Percentiles rank a stretch among this genome's conserved stretches.
These are phyloP conservation scores for Eutrema japonicum DNA, from an alignment of 345 rosid species.

Conservation along the genomic window DNA sequence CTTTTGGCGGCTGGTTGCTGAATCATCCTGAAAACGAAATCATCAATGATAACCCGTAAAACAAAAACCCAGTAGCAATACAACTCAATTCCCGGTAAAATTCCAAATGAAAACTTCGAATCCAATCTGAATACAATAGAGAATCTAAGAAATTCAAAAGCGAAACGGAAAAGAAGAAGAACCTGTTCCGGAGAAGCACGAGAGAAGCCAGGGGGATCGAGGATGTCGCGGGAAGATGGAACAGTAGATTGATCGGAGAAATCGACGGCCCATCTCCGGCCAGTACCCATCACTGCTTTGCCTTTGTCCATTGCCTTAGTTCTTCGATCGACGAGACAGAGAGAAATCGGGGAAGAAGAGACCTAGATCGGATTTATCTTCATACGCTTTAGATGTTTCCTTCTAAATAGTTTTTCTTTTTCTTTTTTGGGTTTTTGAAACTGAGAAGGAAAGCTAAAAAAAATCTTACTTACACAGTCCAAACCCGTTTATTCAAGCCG, in stretches of 20 bases:
- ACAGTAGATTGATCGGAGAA: constrained; percentile 85
- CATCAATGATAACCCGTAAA: not conserved
- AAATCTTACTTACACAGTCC: constrained; percentile 25
- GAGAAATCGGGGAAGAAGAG: constrained; percentile 13
- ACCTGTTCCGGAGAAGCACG: constrained; percentile 95
- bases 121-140: not conserved
- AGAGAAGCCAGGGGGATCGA: constrained; percentile 91
- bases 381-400: not conserved
- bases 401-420: not conserved
- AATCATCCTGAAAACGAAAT: constrained; percentile 70
- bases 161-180: not conserved
- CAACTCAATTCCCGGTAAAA: constrained; percentile 5
- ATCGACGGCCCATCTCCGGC: constrained; percentile 97
- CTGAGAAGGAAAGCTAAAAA: not conserved
- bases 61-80: too few species aligned
- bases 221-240: constrained; percentile 83
- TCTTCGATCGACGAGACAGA: constrained; percentile 12
- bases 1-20: constrained; percentile 77
- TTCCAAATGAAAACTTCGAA: not conserved
- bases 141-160: not conserved
- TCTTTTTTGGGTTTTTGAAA: not conserved
- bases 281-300: constrained; percentile 91
- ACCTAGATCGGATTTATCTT: constrained; percentile 41
- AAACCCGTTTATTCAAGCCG: constrained; percentile 22
- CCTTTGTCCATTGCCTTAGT: constrained; percentile 78